phyloP scores from a whole-genome alignment of 2,329 filamentous ascomycete genomes.

The Penicillium corylophilum region DNA sequence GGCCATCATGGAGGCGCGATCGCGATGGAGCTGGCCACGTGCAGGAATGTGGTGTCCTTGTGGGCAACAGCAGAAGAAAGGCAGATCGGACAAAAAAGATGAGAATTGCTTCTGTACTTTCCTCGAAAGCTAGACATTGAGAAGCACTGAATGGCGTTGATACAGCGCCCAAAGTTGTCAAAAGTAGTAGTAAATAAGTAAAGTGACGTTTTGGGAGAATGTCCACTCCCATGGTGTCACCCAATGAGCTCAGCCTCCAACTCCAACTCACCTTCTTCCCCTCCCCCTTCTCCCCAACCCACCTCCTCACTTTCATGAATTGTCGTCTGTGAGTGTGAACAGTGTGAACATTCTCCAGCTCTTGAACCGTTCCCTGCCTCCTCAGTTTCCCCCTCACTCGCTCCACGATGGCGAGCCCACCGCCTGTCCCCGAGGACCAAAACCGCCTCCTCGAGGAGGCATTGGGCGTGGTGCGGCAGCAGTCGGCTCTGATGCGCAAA shows the following conservation, averaged over 20 bases:
- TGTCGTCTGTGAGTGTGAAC: constrained; percentile 8
- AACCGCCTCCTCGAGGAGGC: constrained; percentile 96
- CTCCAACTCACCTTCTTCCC: constrained; percentile 19
- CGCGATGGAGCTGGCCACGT: constrained; percentile 61
- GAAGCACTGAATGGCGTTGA: not conserved
- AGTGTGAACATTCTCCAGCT: constrained; percentile 12
- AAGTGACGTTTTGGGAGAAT: constrained; percentile 23
- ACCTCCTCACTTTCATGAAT: constrained; percentile 7
- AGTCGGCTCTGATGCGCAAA: constrained; percentile 95
- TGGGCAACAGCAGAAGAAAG: constrained; percentile 36
- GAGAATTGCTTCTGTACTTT: not conserved
- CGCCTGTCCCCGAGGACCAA: constrained; percentile 72
- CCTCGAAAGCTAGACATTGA: not conserved
- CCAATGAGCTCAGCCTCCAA: constrained; percentile 22
- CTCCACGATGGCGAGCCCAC: constrained; percentile 50
- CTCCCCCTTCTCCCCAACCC: constrained; percentile 3
- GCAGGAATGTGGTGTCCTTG: constrained; percentile 59
- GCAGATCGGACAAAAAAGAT: not conserved
- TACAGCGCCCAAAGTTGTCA: not conserved
- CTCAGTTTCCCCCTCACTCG: constrained; percentile 23
- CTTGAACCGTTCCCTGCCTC: constrained; percentile 15
- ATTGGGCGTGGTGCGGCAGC: constrained; percentile 90
- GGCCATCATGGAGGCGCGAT: constrained; percentile 65
- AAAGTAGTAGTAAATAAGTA: not conserved
- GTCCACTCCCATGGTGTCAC: constrained; percentile 15